Conservation (phyloP, 2,329 filamentous ascomycete genomes). For the Colletotrichum eremochloae region DNA sequence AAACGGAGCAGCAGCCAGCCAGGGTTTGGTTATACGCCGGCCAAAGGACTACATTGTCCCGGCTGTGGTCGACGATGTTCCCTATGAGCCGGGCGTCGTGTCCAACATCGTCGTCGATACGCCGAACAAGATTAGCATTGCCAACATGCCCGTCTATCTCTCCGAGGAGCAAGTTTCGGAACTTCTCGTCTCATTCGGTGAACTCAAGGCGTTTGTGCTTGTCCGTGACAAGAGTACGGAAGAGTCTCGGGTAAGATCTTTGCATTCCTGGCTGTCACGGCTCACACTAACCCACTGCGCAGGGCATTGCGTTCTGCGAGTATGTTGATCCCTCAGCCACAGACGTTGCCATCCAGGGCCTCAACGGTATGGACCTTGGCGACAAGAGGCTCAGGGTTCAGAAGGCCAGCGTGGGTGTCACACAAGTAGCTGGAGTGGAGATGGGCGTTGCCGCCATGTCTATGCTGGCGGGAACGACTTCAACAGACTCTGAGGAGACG, state of each 20-base stretch:
- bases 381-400: conserved; percentile 87
- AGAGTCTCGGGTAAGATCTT: conserved; percentile 81
- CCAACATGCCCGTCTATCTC: conserved; percentile 89
- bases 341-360: conserved; percentile 86
- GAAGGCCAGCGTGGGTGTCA: conserved; percentile 91
- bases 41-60: conserved; percentile 99
- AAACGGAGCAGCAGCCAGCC: conserved; percentile 62
- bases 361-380: conserved; percentile 94
- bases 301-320: conserved; percentile 98
- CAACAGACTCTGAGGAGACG: conserved; percentile 81
- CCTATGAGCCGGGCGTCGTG: conserved; percentile 81
- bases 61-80: conserved; percentile 78
- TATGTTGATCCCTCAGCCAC: conserved; percentile 85
- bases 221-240: conserved; percentile 89
- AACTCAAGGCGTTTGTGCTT: conserved; percentile 90
- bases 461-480: conserved; percentile 92
- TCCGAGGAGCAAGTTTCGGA: conserved; percentile 93
- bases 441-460: conserved; percentile 99
- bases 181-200: conserved; percentile 89
- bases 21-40: conserved; percentile 81
- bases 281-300: conserved; percentile 48
- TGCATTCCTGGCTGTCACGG: background rate
- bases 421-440: conserved; percentile 92
- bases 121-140: conserved; percentile 93
- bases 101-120: conserved; percentile 89